These are phyloP conservation scores for Cytospora chrysosperma DNA, from an alignment of 2,329 filamentous ascomycete genomes.

Conservation along the genomic window DNA sequence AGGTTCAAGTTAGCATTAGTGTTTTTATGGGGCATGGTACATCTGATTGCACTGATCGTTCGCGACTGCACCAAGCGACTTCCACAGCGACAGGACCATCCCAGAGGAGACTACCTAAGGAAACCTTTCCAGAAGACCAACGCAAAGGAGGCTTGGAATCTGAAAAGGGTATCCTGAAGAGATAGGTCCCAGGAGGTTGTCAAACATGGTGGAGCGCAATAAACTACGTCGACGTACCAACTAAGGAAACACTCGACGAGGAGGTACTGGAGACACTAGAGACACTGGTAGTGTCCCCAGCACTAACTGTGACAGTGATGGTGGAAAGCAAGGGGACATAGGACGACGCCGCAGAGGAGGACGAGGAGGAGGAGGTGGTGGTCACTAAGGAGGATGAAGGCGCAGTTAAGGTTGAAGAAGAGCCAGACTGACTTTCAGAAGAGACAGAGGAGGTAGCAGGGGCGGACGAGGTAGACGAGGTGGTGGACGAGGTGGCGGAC, in stretches of 20 bases:
- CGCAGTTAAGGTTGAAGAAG: constrained; percentile 25
- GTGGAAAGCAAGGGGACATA: constrained; percentile 17
- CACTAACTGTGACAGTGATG: background rate
- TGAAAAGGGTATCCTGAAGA: background rate
- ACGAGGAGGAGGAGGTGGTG: constrained; percentile 18
- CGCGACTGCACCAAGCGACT: background rate
- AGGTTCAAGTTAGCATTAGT: background rate
- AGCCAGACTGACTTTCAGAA: constrained; percentile 26
- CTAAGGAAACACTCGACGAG: constrained; percentile 7
- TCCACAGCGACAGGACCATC: background rate
- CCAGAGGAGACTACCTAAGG: background rate
- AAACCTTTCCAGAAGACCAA: background rate
- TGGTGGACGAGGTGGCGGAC: no score
- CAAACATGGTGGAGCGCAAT: background rate
- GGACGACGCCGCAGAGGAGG: constrained; percentile 18
- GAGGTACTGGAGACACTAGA: constrained; percentile 5
- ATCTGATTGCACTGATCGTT: background rate
- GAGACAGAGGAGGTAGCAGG: constrained; percentile 23
- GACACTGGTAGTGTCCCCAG: constrained; percentile 3
- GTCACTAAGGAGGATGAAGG: constrained; percentile 6
- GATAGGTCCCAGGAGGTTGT: background rate
- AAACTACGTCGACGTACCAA: constrained; percentile 15
- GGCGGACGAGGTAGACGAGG: constrained; percentile 23
- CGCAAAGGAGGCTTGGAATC: background rate
- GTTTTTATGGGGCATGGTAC: background rate